Base-by-base conservation (phyloP, 78 protist species). In the Monocercomonoides exilis region DNA sequence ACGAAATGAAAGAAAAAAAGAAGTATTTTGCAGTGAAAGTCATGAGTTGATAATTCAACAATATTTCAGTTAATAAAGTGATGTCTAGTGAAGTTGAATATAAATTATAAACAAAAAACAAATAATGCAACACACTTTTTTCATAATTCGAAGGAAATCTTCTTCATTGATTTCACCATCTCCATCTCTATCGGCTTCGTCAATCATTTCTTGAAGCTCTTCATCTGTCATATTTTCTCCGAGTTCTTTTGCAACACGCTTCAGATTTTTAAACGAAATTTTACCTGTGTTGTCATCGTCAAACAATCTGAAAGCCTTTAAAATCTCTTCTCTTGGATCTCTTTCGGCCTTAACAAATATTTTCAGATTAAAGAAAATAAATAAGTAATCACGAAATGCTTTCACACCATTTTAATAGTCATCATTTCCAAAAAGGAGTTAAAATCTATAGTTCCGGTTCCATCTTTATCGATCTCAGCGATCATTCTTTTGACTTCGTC, bases 151-250 rank as follows among this genome's bases (percentile, higher is more conserved):
- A 86, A 89, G 63, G 87, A 95, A 95, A 79, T 95, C 97, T 5
- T 92, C 96, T 88, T 90, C 92, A 88, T 6, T 87, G 85, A 95
- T 81, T 44, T 87, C 94, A 36, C 97, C 97, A 46, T 92, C 95
- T 42, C 94, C 94, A 45, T 92, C 95, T 3, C 87, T 90, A 84
- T 96, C 98, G 36, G 95, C 95, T 89, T 96, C 96, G 35, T 93
- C 96, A 46, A 96, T 93, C 98, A 94, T 94, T 86, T 94, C 96
- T 91, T 92, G 91, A n/a, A 94, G 89, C 90, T 92, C 96, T 81
- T 96, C 96, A 81, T 96, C 98, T 2, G 95, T 85, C 92, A 93
- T 89, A 87, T 91, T 81, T 85, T 95, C 97, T 29, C 96, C 98
- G 11, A 96, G 94, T 93, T 95, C 98, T 87, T 87, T 82, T 34